A percentile compares a stretch with the other conserved stretches of the same genome.
Evolutionary conservation across 2,329 filamentous ascomycete genomes (phyloP).

Genomic region (Eurotiales sp.): DNA sequence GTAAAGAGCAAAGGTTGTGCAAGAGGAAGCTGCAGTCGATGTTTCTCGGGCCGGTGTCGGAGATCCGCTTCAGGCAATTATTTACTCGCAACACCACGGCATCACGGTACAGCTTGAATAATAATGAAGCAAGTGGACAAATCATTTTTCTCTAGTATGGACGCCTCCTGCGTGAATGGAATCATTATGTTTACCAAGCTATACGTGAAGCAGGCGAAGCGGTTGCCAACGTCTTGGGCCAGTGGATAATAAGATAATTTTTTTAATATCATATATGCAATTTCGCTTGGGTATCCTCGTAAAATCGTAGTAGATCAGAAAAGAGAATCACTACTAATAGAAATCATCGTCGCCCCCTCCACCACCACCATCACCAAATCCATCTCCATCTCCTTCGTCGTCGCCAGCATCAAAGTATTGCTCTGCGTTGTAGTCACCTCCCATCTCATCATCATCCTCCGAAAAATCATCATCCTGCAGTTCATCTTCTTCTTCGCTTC

Average conservation of each 20-base stretch:
- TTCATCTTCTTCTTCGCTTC: conserved; percentile 49
- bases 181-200: too few species aligned
- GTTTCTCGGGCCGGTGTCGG: conserved; percentile 11
- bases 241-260: too few species aligned
- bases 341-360: conserved; percentile 49
- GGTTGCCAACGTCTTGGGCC: neutral
- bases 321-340: conserved; percentile 30
- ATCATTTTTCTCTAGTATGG: too few species aligned
- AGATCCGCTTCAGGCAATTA: too few species aligned
- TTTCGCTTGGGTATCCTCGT: conserved; percentile 13
- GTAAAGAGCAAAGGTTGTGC: neutral
- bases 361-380: conserved; percentile 52
- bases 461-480: conserved; percentile 58
- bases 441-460: conserved; percentile 57
- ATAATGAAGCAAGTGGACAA: too few species aligned
- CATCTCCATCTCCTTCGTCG: conserved; percentile 52
- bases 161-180: too few species aligned
- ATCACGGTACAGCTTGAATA: too few species aligned
- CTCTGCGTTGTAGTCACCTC: conserved; percentile 62
- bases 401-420: conserved; percentile 62
- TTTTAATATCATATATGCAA: neutral
- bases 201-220: too few species aligned
- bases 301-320: conserved; percentile 7
- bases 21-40: neutral
- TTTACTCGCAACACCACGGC: too few species aligned